phyloP scores from a whole-genome alignment of 805 yeast species.

The Cyberlindnera maritima region DNA sequence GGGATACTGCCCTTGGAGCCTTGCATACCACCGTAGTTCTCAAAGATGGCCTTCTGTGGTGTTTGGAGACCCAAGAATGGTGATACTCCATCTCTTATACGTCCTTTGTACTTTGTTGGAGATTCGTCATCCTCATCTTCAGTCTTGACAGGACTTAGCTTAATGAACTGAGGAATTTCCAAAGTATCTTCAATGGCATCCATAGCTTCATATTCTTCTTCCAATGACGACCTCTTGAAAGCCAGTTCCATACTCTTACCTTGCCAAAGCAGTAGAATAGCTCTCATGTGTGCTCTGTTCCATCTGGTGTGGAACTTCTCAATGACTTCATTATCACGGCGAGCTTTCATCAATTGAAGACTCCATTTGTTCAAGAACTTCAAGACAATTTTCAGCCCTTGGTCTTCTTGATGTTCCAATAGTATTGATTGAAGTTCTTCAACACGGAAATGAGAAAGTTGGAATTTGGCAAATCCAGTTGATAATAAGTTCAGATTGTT shows the following conservation, averaged over 20 bases:
- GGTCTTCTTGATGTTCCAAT: conserved; percentile 25
- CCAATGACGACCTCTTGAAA: background rate
- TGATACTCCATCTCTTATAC: background rate
- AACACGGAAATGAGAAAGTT: conserved; percentile 13
- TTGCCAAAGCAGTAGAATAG: conserved; percentile 35
- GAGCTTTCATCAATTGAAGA: conserved; percentile 30
- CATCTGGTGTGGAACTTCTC: conserved; percentile 34
- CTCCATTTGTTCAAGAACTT: conserved; percentile 34
- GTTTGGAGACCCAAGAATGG: conserved; percentile 21
- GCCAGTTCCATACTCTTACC: conserved; percentile 12
- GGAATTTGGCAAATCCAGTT: conserved; percentile 27
- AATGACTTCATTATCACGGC: conserved; percentile 34
- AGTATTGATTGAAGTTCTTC: conserved; percentile 18
- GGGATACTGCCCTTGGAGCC: conserved; percentile 29
- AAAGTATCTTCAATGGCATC: background rate
- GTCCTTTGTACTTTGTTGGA: conserved; percentile 19
- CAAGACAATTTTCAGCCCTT: conserved; percentile 22
- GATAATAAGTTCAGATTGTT: conserved; percentile 25
- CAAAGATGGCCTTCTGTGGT: conserved; percentile 18
- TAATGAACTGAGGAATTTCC: background rate
- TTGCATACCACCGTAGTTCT: background rate
- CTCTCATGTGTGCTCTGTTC: conserved; percentile 38
- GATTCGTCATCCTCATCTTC: conserved; percentile 23
- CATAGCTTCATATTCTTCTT: conserved; percentile 1
- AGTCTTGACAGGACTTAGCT: background rate